A percentile compares a stretch with the other conserved stretches of the same genome.
Conservation (phyloP, 2,329 filamentous ascomycete genomes). For the Fonsecaea multimorphosa region DNA sequence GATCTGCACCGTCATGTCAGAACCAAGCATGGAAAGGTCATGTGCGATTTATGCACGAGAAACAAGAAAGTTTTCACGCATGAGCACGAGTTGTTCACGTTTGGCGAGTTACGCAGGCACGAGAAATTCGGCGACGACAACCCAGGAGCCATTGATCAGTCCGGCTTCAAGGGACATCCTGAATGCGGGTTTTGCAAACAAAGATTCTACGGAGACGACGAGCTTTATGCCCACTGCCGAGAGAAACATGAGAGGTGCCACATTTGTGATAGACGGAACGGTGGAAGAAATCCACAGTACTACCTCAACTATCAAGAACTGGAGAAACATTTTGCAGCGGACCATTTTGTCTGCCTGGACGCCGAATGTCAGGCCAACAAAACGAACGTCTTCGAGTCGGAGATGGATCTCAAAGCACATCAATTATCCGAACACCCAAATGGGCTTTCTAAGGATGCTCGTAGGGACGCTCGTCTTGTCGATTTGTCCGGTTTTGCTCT, state of each 20-base stretch:
- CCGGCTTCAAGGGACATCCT: conserved; percentile 93
- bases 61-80: conserved; percentile 99
- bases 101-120: conserved; percentile 80
- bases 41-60: conserved; percentile 79
- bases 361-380: conserved; percentile 93
- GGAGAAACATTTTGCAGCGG: conserved; percentile 83
- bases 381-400: conserved; percentile 93
- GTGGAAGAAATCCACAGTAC: conserved; percentile 78
- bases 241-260: conserved; percentile 95
- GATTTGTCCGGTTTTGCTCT: conserved; percentile 87
- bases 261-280: conserved; percentile 77
- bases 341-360: conserved; percentile 85
- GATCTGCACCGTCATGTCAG: conserved; percentile 83
- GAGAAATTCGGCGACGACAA: conserved; percentile 90
- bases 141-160: conserved; percentile 88
- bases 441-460: conserved; percentile 78
- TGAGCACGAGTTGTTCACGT: conserved; percentile 90
- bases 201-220: conserved; percentile 94
- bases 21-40: conserved; percentile 76
- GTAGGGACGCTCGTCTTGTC: conserved; percentile 81
- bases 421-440: conserved; percentile 82
- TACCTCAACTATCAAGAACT: conserved; percentile 87
- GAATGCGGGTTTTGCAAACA: conserved; percentile 91
- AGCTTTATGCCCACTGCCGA: conserved; percentile 90
- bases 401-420: conserved; percentile 94